Base-by-base conservation (phyloP, 192 early-diverging fungal species). In the Mortierella alpina region DNA sequence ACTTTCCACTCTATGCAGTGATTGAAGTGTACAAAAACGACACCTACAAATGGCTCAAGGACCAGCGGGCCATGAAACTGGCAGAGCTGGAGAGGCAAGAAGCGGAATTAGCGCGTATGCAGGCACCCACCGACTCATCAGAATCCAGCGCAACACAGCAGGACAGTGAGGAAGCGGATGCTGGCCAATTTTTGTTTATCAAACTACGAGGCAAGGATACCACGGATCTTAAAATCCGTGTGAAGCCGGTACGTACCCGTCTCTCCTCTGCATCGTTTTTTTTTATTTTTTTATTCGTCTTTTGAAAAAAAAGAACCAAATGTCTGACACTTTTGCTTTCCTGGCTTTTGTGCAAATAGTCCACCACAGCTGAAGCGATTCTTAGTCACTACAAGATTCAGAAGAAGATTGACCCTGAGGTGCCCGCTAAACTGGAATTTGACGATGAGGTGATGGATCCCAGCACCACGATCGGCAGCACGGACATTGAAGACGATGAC, bases 401-500 rank as follows among this genome's bases (percentile, higher is more conserved):
- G 42, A 84, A 82, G 17, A 61, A 61, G 7, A 46, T 90, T 5
- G 46, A 59, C 5, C 39, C 65, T 5, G 54, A 52, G 14, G 63
- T 68, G 4, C 15, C 22, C 0, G 68, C 87, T 6, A 57, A 53
- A 17, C 83, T 90, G 11, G 84, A 86, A 73, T 90, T 89, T 80
- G 89, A 90, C 50, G 86, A 88, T 53, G 89, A 89, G 58, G 63
- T 40, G 10, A 79, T 90, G 3, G 81, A 89, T 59, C 86, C 85
- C 1, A 60, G 22, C 39, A 59, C 23, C 40, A 75, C 78, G 0
- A 72, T 90, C 17, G 86, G 82, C 40, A 82, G 87, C 18, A 88
- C 88, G 1, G 89, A 90, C 13, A 76, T 90, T 22, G 87, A 90
- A 46, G 87, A 88, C 58, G 89, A 87, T 61, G 89, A 90, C 59